Base-by-base conservation (phyloP, 2,329 filamentous ascomycete species). In the Gremmenia infestans region DNA sequence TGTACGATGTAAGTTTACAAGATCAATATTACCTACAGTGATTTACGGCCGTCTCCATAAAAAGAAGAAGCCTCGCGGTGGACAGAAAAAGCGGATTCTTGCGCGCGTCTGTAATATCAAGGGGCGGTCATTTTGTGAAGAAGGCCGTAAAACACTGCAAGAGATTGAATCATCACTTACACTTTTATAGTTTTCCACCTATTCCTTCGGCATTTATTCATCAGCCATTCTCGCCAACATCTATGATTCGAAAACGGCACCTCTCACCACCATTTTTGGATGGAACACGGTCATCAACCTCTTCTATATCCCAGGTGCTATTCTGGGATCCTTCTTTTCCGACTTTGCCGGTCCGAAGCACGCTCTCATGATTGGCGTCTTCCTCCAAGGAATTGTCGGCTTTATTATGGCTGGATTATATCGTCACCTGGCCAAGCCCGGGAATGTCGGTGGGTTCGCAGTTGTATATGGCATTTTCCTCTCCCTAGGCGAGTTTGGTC, bases 331-430 rank as follows among this genome's bases (percentile, higher is more conserved):
- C 0, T 88, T 88, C 54, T 75, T 88, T 6, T 87, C 85, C 25
- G 92, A 97, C 72, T 84, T 80, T 74, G 75, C 95, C 50, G 92
- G 92, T 0, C 91, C 92, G 0, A 85, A 86, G 55, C 83, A 87
- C 63, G 87, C 88, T 1, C 78, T 97, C 0, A 82, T 82, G 2
- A 71, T 85, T 9, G 90, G 89, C 14, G 88, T 96, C 3, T 72
- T 78, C 3, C 69, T 84, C 0, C 92, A 97, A 70, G 88, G 85
- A 2, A 68, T 91, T 7, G 81, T 96, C 5, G 92, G 92, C 2
- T 96, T 93, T 72, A 86, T 92, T 73, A 95, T 96, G 89, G 87
- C 90, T 0, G 91, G 86, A 9, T 83, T 83, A 61, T 96, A 96
- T 72, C 72, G 74, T 5, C 79, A 79, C 52, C 80, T 97, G n/a